Evolutionary conservation across 305 asterid species (phyloP), one percentile per base, ranked within the genome.

Genomic region (Lippia alba): DNA sequence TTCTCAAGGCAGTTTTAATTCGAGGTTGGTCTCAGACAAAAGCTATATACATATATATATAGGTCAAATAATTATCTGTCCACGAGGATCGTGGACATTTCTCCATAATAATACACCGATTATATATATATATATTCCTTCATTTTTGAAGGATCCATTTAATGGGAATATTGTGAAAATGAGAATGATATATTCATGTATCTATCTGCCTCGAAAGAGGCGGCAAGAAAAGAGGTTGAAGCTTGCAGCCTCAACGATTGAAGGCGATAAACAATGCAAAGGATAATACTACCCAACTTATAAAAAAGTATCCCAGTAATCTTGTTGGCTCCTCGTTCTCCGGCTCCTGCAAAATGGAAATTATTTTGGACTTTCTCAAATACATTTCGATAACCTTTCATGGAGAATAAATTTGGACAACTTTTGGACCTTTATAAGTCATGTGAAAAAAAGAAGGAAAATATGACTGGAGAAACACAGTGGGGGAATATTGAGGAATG

Each of bases 301-400:
- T 15, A 1, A 85, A 39, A 75, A 87, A 80, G 83, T 86, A 89
- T 15, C 91, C 93, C 4, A 80, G 80, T 54, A 82, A 12, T 59
- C 80, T 83, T 6, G 96, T 86, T 69, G 96, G 92, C 48, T 81
- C 88, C 51, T 72, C 85, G 45, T 91, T 93, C 79, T 91, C 96
- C 1, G 89, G 74, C 66, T 91, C 96, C 90, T 87, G 84, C 72
- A 72, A 36, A 66, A 74, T 9, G 0, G 0, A 40, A 45, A 66
- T 55, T 0, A 15, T 9, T 41, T 41, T 8, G 18, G 50, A 49
- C 8, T 1, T 9, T 2, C 15, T 58, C 8, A 54, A 18, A 16
- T 12, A 14, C 12, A 10, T 59, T 12, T n/a, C 49, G 59, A 12
- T 1, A 48, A 9, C 44, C 67, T 41, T 14, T 15, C 20, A 33